Base-by-base conservation (phyloP, 306 rosid genomes). In the Benincasa hispida region DNA sequence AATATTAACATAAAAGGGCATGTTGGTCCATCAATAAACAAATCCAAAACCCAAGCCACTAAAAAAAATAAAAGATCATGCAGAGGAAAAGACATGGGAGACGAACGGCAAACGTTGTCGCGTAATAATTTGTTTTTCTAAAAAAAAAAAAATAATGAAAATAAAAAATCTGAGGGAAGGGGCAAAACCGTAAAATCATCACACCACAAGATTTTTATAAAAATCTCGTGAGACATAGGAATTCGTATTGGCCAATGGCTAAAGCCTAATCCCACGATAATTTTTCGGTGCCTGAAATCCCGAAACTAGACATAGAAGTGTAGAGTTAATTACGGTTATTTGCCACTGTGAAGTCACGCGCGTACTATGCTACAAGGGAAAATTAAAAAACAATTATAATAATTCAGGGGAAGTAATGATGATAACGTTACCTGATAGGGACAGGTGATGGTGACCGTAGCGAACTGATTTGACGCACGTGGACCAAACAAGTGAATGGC, bases 341-440 rank as follows among this genome's bases (percentile, higher is more conserved):
- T 25, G 57, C 15, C 37, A 69, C 75, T 69, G 57, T 69, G 37
- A 24, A 47, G 56, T 69, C 75, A 69, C 75, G 75, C 74, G 53
- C 74, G 27, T 18, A 65, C 72, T 65, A 6, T 63, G 65, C 6
- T 11, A 12, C n/a, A 24, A 25, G 22, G 8, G 57, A 54, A 78
- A 21, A 32, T 25, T 28, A 21, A n/a, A 9, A n/a, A 1, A 21
- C 0, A 66, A 37, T 0, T 6, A 24, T 7, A 35, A 66, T n/a
- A 66, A 66, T 73, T 59, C 30, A 11, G 77, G 77, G 27, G 5
- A 54, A 8, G 72, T 73, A 62, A 82, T 80, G 59, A 87, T 83
- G 80, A 59, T 45, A 45, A 18, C 27, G 28, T 66, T 53, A 69
- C 75, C 75, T 18, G 25, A 14, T 10, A 42, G 42, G 19, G 53